Conservation (phyloP, 73 alveolate species). For the Stentor coeruleus region DNA sequence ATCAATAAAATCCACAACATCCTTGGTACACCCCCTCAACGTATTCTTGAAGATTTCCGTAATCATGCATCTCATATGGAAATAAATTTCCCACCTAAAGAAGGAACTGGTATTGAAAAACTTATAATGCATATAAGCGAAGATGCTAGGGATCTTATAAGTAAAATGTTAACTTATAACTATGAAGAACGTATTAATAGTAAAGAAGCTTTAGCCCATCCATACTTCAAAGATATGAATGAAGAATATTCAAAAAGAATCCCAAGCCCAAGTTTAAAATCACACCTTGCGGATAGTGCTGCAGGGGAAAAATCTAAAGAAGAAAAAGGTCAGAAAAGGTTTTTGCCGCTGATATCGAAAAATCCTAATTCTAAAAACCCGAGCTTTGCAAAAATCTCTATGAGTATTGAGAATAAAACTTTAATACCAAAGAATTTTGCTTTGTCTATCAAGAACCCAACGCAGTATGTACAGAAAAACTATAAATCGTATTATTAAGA, state of each 20-base stretch:
- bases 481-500: neutral
- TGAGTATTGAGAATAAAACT: neutral
- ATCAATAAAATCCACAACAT: constrained; percentile 91
- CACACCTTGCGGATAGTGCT: neutral
- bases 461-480: neutral
- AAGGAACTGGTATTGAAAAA: constrained; percentile 77
- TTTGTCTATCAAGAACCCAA: neutral
- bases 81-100: constrained; percentile 58
- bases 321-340: neutral
- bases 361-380: neutral
- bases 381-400: neutral
- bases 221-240: constrained; percentile 64
- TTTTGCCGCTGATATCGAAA: neutral
- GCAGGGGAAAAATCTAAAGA: constrained; percentile 32
- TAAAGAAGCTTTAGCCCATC: constrained; percentile 63
- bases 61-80: constrained; percentile 80
- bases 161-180: constrained; percentile 38
- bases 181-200: constrained; percentile 61
- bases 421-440: neutral
- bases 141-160: constrained; percentile 57
- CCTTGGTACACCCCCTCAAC: constrained; percentile 84
- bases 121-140: constrained; percentile 49
- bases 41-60: constrained; percentile 70
- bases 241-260: constrained; percentile 54
- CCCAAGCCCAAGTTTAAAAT: neutral